Base-by-base conservation (phyloP, 495 filamentous ascomycete species). In the Pseudevernia furfuracea region DNA sequence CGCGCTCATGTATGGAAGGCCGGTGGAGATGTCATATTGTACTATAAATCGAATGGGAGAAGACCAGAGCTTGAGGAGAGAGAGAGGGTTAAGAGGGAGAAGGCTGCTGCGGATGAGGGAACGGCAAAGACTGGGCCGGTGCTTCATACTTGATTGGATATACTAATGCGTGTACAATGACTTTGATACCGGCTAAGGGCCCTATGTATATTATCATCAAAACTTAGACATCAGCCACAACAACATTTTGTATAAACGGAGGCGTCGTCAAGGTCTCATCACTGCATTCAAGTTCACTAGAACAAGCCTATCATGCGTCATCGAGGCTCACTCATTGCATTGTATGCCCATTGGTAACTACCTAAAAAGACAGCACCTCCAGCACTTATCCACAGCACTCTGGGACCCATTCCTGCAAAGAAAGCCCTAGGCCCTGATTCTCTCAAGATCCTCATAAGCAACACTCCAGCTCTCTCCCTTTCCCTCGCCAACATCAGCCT, bases 321-420 rank as follows among this genome's bases (percentile, higher is more conserved):
- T 44, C 59, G 39, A 36, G 36, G 59, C 59, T 61, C 64, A 57
- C 15, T 84, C 63, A 96, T 71, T 11, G 82, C 77, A 79, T 91
- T 94, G 69, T 84, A 87, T 46, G 89, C 90, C 84, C 86, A 92
- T 75, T 97, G 92, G 76, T 97, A 99, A 70, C 89, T 96, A 1
- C 94, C 94, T 73, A 99, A 75, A 77, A 99, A 99, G 43, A 99
- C 88, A 3, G 92, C 91, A 19, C 94, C 94, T 5, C 94, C 94
- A 65, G 85, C 86, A 68, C 88, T 91, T 74, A 99, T 99, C 92
- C 95, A 97, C 71, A 92, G 82, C 30, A 96, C 84, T 57, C 94
- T 77, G 1, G 94, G 94, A 52, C 89, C 91, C 67, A 97, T 87
- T 0, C 94, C 94, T 12, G 86, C 83, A 76, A 95, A 95, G 73